Conservation (phyloP, 805 yeast genomes). For the Wickerhamomyces xylosicus region DNA sequence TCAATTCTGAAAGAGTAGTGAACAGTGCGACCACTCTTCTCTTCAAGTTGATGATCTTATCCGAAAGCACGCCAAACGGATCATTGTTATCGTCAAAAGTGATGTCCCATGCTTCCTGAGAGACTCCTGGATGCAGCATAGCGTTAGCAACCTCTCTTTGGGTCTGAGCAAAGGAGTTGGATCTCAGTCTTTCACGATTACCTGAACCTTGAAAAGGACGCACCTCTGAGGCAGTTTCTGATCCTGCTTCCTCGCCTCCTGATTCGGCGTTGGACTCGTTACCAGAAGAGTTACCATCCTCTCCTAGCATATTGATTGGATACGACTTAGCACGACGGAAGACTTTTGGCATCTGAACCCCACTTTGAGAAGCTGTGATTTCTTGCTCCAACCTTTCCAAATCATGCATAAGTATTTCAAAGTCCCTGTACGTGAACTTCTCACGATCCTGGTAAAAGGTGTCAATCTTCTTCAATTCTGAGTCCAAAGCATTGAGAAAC, state of each 20-base stretch:
- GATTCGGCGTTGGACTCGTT: slow-evolving; percentile 11
- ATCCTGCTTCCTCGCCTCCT: slow-evolving; percentile 22
- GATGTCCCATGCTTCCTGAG: slow-evolving; percentile 18
- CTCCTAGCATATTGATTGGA: slow-evolving; percentile 4
- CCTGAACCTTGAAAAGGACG: not conserved
- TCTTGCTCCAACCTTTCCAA: slow-evolving; percentile 45
- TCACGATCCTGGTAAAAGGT: slow-evolving; percentile 65
- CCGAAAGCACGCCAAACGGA: slow-evolving; percentile 16
- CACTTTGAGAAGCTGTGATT: slow-evolving; percentile 6
- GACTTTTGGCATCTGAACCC: not conserved
- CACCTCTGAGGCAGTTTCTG: slow-evolving; percentile 8
- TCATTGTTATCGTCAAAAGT: slow-evolving; percentile 14
- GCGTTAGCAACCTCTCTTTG: slow-evolving; percentile 12
- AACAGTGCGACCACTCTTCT: slow-evolving; percentile 56
- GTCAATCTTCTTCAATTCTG: slow-evolving; percentile 69
- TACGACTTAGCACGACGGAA: slow-evolving; percentile 10
- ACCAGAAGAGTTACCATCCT: not conserved
- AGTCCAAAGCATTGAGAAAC: slow-evolving; percentile 66
- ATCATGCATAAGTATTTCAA: slow-evolving; percentile 50
- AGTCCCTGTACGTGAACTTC: slow-evolving; percentile 37
- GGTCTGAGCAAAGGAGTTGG: slow-evolving; percentile 13
- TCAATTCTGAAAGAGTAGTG: slow-evolving; percentile 71
- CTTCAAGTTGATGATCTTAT: slow-evolving; percentile 46
- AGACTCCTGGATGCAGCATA: slow-evolving; percentile 9
- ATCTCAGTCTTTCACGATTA: slow-evolving; percentile 12